Base-by-base conservation (phyloP, 2,329 filamentous ascomycete genomes). In the Plectosphaerella plurivora region DNA sequence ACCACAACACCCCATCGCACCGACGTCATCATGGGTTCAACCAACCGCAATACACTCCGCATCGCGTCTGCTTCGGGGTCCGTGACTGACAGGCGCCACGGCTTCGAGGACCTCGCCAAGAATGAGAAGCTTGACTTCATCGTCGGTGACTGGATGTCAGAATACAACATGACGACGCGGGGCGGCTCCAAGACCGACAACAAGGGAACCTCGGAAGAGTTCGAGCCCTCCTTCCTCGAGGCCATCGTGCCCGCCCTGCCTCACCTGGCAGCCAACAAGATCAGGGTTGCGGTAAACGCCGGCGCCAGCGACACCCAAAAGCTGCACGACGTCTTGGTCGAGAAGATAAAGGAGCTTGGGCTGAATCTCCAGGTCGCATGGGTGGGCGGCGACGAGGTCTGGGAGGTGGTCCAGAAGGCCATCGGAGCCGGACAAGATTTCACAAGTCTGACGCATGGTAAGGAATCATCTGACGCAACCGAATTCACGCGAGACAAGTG, bases 111-210 rank as follows among this genome's bases (percentile, higher is more conserved):
- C 9, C 55, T 63, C 18, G 61, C 58, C 8, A 52, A 50, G 1
- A 53, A 58, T 5, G 61, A 59, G 41, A 57, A 64, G 41, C 58
- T 71, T 8, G 61, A 72, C 47, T 67, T 71, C 44, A 71, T 72
- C 33, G 68, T 66, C 2, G 69, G 69, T 18, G 69, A 72, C 59
- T 72, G 69, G 63, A 63, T 72, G 45, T 70, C 69, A 10, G 70
- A 73, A 56, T 73, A 74, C 56, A 83, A 81, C 61, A 79, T 83
- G 68, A 74, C 77, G 52, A 69, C 55, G 64, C 67, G 54, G 59
- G 69, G 56, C 55, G 59, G 65, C 62, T 65, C 54, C 57, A 66
- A 51, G 74, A 68, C 60, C 15, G 64, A 66, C 39, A 59, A 65
- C 14, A 50, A 49, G 3, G 53, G 55, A 4, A 41, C 55, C 18